Percentiles rank a stretch among this genome's conserved stretches.
phyloP scores from a whole-genome alignment of 1,284 basidiomycete genomes.

The Athelia psychrophila region DNA sequence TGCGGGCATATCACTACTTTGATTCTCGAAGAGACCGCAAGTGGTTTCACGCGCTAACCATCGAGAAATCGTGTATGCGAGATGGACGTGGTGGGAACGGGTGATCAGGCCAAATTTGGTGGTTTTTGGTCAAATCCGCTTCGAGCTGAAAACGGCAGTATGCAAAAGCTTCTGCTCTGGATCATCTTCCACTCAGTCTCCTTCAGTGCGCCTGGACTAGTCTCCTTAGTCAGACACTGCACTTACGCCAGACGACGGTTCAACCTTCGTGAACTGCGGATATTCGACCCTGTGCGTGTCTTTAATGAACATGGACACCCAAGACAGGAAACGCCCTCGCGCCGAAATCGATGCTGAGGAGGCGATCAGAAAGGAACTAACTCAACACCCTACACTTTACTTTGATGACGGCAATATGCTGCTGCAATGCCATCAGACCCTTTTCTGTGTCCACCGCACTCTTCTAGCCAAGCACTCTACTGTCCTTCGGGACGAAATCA shows the following conservation, averaged over 20 bases:
- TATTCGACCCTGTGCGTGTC: neutral
- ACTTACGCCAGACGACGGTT: neutral
- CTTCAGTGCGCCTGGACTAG: too few species aligned
- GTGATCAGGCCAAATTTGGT: too few species aligned
- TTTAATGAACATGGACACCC: neutral
- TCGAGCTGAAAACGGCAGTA: too few species aligned
- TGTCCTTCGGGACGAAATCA: conserved; percentile 4
- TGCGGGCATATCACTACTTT: too few species aligned
- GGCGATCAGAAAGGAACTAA: neutral
- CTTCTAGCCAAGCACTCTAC: conserved; percentile 9
- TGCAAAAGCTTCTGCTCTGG: too few species aligned
- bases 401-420: conserved; percentile 14
- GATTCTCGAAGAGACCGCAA: too few species aligned
- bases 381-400: conserved; percentile 11
- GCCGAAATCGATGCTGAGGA: conserved; percentile 1
- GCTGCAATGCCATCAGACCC: conserved; percentile 7
- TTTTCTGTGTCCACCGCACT: conserved; percentile 14
- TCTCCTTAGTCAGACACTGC: too few species aligned
- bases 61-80: too few species aligned
- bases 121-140: too few species aligned
- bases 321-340: neutral
- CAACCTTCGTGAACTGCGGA: neutral
- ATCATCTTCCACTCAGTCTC: too few species aligned
- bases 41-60: too few species aligned
- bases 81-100: too few species aligned